These are phyloP conservation scores for Marasmius fiardii DNA, from an alignment of 1,284 basidiomycete genomes.

Conservation along the genomic window DNA sequence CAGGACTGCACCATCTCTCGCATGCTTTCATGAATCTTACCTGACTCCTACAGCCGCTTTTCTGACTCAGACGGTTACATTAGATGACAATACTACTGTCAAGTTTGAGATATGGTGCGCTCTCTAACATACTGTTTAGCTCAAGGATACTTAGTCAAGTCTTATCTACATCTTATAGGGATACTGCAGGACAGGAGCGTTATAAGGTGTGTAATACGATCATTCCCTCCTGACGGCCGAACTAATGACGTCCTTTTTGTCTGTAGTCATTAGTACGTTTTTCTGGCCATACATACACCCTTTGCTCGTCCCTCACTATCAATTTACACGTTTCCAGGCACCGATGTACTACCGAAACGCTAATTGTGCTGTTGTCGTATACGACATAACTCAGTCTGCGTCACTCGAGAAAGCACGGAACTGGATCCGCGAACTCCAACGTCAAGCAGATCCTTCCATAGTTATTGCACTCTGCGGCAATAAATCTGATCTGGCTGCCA, in stretches of 20 bases:
- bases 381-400: slow-evolving; percentile 83
- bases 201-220: slow-evolving; percentile 65
- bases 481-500: slow-evolving; percentile 84
- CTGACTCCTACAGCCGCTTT: slow-evolving; percentile 71
- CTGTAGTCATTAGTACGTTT: slow-evolving; percentile 58
- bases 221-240: slow-evolving; percentile 20
- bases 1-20: slow-evolving; percentile 11
- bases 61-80: slow-evolving; percentile 90
- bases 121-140: background rate
- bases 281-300: slow-evolving; percentile 6
- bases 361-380: slow-evolving; percentile 85
- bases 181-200: slow-evolving; percentile 91
- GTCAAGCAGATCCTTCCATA: slow-evolving; percentile 96
- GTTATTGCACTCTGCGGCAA: slow-evolving; percentile 96
- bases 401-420: slow-evolving; percentile 94
- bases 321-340: slow-evolving; percentile 45
- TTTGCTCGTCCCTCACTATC: background rate
- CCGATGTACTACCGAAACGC: slow-evolving; percentile 94
- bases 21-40: background rate
- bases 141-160: slow-evolving; percentile 6
- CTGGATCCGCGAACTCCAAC: slow-evolving; percentile 96
- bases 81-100: slow-evolving; percentile 87
- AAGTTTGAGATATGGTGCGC: slow-evolving; percentile 97
- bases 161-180: slow-evolving; percentile 46
- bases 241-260: slow-evolving; percentile 13